These are phyloP conservation scores for Collybiopsis luxurians DNA, from an alignment of 768 basidiomycete species.

Conservation along the genomic window DNA sequence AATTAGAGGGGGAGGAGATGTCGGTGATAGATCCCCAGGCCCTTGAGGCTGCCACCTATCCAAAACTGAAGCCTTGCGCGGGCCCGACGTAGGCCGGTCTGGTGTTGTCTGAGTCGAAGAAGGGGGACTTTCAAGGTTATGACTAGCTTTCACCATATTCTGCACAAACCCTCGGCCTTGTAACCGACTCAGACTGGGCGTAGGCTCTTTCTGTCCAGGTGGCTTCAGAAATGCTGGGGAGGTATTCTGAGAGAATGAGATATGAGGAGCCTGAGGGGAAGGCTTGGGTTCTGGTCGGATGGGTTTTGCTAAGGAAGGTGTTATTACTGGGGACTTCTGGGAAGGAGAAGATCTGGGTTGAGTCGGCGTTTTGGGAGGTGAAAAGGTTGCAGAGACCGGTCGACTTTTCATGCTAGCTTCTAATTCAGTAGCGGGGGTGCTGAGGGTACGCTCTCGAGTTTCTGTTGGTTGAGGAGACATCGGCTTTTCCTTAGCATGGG, in stretches of 20 bases:
- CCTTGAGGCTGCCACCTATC: slow-evolving; percentile 64
- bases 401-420: background rate
- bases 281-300: slow-evolving; percentile 48
- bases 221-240: slow-evolving; percentile 62
- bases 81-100: slow-evolving; percentile 31
- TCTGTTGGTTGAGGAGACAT: background rate
- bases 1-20: slow-evolving; percentile 30
- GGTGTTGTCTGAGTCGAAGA: slow-evolving; percentile 25
- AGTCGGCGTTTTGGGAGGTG: slow-evolving; percentile 11
- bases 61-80: slow-evolving; percentile 54
- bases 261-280: slow-evolving; percentile 40
- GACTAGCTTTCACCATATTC: slow-evolving; percentile 72
- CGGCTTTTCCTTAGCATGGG: slow-evolving; percentile 7
- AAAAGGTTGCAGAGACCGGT: slow-evolving; percentile 10
- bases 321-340: slow-evolving; percentile 30
- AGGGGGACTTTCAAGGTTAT: slow-evolving; percentile 44
- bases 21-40: slow-evolving; percentile 21
- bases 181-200: slow-evolving; percentile 78
- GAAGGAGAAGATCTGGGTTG: slow-evolving; percentile 20
- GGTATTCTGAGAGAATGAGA: slow-evolving; percentile 38
- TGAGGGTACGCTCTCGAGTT: background rate
- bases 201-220: slow-evolving; percentile 62
- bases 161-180: slow-evolving; percentile 87
- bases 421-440: background rate
- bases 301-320: slow-evolving; percentile 49